phyloP scores from a whole-genome alignment of 1,284 basidiomycete genomes.

The Pisolithus thermaeus region DNA sequence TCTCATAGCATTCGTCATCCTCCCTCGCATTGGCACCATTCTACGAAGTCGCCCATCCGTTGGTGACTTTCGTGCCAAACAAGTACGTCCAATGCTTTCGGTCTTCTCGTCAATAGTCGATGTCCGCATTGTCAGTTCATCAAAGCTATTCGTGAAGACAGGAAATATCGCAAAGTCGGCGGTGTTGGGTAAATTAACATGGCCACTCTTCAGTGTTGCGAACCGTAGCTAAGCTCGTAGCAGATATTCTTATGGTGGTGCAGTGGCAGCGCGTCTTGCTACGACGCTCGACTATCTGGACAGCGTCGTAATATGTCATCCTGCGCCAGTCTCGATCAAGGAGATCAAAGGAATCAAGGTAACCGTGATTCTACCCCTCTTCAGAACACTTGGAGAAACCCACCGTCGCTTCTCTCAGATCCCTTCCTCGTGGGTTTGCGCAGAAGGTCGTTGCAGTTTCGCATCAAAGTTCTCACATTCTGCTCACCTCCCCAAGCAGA shows the following conservation, averaged over 20 bases:
- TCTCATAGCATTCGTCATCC: constrained; percentile 20
- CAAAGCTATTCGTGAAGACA: constrained; percentile 24
- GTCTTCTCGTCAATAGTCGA: background rate
- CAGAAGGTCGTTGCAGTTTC: constrained; percentile 24
- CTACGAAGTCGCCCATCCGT: constrained; percentile 36
- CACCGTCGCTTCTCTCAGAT: constrained; percentile 20
- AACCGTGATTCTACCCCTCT: background rate
- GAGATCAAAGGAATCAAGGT: constrained; percentile 17
- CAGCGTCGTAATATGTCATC: constrained; percentile 38
- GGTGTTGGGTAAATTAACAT: constrained; percentile 33
- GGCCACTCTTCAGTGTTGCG: background rate
- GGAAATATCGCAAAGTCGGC: constrained; percentile 35
- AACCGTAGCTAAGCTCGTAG: background rate
- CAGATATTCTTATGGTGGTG: constrained; percentile 43
- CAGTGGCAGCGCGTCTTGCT: constrained; percentile 20
- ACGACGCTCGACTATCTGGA: constrained; percentile 25
- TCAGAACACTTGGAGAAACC: background rate
- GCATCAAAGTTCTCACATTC: background rate
- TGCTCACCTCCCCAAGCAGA: constrained; percentile 18
- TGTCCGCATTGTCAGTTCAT: constrained; percentile 22
- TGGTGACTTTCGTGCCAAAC: constrained; percentile 31
- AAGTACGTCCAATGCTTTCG: constrained; percentile 19
- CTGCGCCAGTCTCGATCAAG: constrained; percentile 24
- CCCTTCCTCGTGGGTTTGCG: constrained; percentile 35
- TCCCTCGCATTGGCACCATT: constrained; percentile 29